Conservation (phyloP, 805 yeast genomes). For the Hanseniaspora lindneri region DNA sequence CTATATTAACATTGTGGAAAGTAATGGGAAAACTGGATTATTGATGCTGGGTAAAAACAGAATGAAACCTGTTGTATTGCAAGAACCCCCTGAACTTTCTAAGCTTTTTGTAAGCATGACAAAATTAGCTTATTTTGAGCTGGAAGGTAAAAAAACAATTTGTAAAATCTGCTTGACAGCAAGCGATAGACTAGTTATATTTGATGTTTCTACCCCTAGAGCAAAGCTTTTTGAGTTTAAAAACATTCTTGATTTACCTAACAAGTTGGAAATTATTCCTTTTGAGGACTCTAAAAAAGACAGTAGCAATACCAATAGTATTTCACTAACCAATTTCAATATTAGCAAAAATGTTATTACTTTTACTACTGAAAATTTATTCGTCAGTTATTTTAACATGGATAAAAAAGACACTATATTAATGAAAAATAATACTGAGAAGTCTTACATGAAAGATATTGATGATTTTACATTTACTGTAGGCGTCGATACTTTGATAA, state of each 20-base stretch:
- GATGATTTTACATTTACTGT: conserved; percentile 2
- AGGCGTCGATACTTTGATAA: conserved; percentile 14
- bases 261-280: conserved; percentile 31
- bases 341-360: conserved; percentile 57
- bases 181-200: conserved; percentile 68
- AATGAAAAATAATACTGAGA: conserved; percentile 21
- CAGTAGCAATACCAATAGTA: conserved; percentile 52
- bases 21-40: conserved; percentile 60
- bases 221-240: conserved; percentile 33
- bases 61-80: conserved; percentile 25
- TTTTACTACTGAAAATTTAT: conserved; percentile 71
- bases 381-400: conserved; percentile 49
- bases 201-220: conserved; percentile 50
- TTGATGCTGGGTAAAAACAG: conserved; percentile 36
- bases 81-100: conserved; percentile 29
- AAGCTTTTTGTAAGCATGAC: conserved; percentile 55
- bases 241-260: conserved; percentile 30
- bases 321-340: conserved; percentile 49
- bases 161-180: conserved; percentile 38
- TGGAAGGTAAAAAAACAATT: conserved; percentile 32
- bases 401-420: conserved; percentile 19
- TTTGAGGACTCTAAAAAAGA: conserved; percentile 30
- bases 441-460: conserved; percentile 25
- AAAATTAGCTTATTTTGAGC: conserved; percentile 44
- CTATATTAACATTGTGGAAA: conserved; percentile 48